Evolutionary conservation across 2,329 filamentous ascomycete genomes (phyloP).

Genomic region (Talaromyces funiculosus): DNA sequence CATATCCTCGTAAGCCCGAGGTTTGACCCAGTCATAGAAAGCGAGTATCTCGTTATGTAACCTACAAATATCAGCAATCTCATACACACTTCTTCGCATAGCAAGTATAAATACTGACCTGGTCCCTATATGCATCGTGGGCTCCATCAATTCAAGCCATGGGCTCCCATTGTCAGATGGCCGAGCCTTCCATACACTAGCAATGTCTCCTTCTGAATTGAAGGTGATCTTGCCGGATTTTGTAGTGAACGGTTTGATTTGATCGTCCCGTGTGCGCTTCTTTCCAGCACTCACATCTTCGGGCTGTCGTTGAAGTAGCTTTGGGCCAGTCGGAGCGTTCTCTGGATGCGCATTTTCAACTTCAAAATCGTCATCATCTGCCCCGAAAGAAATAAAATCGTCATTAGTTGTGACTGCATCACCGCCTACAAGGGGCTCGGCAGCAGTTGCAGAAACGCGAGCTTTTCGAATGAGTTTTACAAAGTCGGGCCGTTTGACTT

Average conservation of each 20-base stretch:
- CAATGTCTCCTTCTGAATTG: constrained; percentile 41
- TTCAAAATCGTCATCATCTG: constrained; percentile 53
- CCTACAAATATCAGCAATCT: constrained; percentile 41
- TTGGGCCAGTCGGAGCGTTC: constrained; percentile 34
- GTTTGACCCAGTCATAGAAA: constrained; percentile 80
- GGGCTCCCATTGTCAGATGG: constrained; percentile 48
- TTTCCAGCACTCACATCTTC: constrained; percentile 55
- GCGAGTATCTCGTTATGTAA: constrained; percentile 86
- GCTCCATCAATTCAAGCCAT: constrained; percentile 48
- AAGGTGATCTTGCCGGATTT: constrained; percentile 40
- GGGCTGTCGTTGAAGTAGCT: constrained; percentile 20
- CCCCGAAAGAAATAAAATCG: constrained; percentile 86
- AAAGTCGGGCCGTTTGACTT: constrained; percentile 74
- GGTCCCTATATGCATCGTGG: constrained; percentile 28
- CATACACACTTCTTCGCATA: not conserved
- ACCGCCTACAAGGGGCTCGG: constrained; percentile 45
- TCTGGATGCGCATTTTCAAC: constrained; percentile 29
- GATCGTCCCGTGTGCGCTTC: constrained; percentile 69
- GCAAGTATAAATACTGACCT: constrained; percentile 23
- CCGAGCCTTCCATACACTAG: constrained; percentile 49
- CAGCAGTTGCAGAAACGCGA: constrained; percentile 54
- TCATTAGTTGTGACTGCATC: constrained; percentile 55
- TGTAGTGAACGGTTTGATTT: constrained; percentile 54
- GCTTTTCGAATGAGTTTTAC: constrained; percentile 90
- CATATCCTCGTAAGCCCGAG: constrained; percentile 67